A percentile compares a stretch with the other conserved stretches of the same genome.
phyloP scores from a whole-genome alignment of 2,329 filamentous ascomycete genomes.

The Talaromyces sp. region DNA sequence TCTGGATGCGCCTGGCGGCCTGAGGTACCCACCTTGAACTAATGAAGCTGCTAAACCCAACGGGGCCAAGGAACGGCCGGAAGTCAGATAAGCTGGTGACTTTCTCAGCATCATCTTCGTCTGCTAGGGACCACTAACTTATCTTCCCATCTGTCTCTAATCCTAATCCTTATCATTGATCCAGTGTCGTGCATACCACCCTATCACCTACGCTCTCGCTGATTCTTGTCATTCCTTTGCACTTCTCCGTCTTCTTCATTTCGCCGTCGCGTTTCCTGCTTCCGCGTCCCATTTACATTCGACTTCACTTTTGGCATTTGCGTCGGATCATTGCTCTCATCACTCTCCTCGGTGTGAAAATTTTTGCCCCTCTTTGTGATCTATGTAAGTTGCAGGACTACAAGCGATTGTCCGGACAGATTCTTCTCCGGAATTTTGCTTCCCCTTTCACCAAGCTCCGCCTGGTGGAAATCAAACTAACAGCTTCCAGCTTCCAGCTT shows the following conservation, averaged over 20 bases:
- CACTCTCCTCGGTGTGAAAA: not conserved
- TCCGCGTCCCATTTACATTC: not conserved
- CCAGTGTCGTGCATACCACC: not conserved
- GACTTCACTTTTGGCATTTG: not conserved
- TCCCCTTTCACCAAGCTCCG: not conserved
- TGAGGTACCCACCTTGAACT: not conserved
- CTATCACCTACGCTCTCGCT: not conserved
- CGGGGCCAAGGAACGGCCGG: constrained; percentile 2
- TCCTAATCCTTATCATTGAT: not conserved
- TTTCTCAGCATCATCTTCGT: not conserved
- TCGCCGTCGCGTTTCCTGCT: not conserved
- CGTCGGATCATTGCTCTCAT: not conserved
- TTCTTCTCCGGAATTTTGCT: not conserved
- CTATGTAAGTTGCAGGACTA: not conserved
- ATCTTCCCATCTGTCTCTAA: not conserved
- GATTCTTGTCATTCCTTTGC: not conserved
- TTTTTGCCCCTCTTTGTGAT: not conserved
- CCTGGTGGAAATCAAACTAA: not conserved
- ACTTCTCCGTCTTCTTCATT: not conserved
- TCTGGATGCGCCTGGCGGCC: not conserved
- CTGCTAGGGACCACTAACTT: not conserved
- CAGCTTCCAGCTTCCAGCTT: not conserved
- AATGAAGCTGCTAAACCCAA: not conserved
- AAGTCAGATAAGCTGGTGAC: constrained; percentile 1
- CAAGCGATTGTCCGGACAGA: not conserved